Percentiles rank a stretch among this genome's conserved stretches.
Evolutionary conservation across 139 green algal genomes (phyloP).

Genomic region (Micractinium sp.): DNA sequence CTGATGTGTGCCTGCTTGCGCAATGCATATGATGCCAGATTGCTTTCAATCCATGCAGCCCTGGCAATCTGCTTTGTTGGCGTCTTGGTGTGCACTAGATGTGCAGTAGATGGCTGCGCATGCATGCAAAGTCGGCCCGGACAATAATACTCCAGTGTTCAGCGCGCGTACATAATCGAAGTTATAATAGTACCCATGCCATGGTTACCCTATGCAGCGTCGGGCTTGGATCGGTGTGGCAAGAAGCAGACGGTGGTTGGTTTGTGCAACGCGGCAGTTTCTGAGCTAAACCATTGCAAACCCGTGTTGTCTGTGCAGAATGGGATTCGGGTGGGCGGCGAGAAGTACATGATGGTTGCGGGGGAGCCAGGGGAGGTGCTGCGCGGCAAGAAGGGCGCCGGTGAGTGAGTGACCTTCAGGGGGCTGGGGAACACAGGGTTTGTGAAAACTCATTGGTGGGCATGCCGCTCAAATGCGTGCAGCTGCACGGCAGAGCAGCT

Average conservation of each 20-base stretch:
- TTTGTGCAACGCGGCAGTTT: too few relatives aligned
- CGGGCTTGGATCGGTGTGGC: too few relatives aligned
- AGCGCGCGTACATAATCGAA: too few relatives aligned
- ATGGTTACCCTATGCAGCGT: too few relatives aligned
- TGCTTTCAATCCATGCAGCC: neutral
- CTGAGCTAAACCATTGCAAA: too few relatives aligned
- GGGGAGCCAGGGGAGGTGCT: constrained; percentile 70
- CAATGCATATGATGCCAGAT: neutral
- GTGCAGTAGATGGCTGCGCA: neutral
- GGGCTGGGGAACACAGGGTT: neutral
- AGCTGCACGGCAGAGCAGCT: neutral
- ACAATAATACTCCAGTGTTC: too few relatives aligned
- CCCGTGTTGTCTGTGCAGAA: neutral
- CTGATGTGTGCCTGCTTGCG: too few relatives aligned
- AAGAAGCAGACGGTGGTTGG: too few relatives aligned
- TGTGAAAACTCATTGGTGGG: neutral
- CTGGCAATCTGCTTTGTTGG: neutral
- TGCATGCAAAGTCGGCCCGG: too few relatives aligned
- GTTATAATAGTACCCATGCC: too few relatives aligned
- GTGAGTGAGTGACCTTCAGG: neutral
- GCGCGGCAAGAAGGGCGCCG: constrained; percentile 69
- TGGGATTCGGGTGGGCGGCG: constrained; percentile 63
- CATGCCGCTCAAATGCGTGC: too few relatives aligned
- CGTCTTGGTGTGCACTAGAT: neutral
- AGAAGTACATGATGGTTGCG: constrained; percentile 73